Conservation (phyloP, 2,329 filamentous ascomycete genomes). For the Ophiostoma himal-ulmi region DNA sequence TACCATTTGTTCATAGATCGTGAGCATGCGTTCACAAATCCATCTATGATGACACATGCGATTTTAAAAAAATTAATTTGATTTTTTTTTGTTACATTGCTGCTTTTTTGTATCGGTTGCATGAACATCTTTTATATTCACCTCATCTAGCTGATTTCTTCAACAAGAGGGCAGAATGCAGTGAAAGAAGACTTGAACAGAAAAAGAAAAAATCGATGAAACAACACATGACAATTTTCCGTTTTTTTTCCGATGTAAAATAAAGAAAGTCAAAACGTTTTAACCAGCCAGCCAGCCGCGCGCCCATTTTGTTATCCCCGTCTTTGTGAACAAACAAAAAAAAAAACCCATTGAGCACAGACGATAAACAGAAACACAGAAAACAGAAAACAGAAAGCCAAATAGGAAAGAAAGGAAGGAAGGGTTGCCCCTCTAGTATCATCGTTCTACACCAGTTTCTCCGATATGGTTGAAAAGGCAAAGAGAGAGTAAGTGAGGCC, state of each 20-base stretch:
- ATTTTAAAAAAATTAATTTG: conserved; percentile 10
- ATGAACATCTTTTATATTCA: conserved; percentile 7
- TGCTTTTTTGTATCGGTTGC: conserved; percentile 13
- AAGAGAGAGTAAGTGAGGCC: neutral
- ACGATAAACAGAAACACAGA: neutral
- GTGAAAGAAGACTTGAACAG: conserved; percentile 9
- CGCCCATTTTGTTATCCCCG: conserved; percentile 20
- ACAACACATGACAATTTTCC: conserved; percentile 24
- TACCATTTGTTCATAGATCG: neutral
- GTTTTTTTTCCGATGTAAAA: conserved; percentile 21
- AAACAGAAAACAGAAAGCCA: neutral
- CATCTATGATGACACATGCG: too few relatives aligned
- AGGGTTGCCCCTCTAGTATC: conserved; percentile 2
- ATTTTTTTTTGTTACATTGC: conserved; percentile 20
- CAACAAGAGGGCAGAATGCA: neutral
- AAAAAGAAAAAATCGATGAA: conserved; percentile 21
- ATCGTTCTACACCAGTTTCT: conserved; percentile 1
- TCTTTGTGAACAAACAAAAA: conserved; percentile 14
- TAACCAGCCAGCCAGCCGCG: conserved; percentile 26
- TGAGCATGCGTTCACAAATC: neutral
- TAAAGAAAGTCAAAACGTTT: conserved; percentile 19
- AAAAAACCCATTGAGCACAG: neutral
- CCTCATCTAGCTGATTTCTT: conserved; percentile 12
- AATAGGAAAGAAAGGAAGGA: neutral
- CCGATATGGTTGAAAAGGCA: neutral